Percentiles rank a stretch among this genome's conserved stretches.
These are phyloP conservation scores for Leccinum uliginosum DNA, from an alignment of 768 basidiomycete genomes.

Conservation along the genomic window DNA sequence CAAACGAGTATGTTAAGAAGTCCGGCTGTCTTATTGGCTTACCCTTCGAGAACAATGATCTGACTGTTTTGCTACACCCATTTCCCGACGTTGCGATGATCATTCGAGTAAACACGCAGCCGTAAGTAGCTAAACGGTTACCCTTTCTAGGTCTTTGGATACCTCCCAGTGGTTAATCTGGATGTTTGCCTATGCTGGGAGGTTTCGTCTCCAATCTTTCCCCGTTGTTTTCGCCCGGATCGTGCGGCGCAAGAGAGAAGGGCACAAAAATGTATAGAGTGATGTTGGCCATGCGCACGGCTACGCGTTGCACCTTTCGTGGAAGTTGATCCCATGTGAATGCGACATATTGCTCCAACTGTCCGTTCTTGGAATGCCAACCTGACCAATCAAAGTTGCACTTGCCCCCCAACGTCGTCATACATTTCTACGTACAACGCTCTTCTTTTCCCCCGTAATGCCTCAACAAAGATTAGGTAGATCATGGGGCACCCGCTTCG, in stretches of 20 bases:
- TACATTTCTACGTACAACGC: slow-evolving; percentile 20
- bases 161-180: slow-evolving; percentile 6
- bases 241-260: slow-evolving; percentile 27
- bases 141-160: slow-evolving; percentile 13
- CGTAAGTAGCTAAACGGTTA: slow-evolving; percentile 18
- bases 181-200: slow-evolving; percentile 8
- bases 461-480: slow-evolving; percentile 42
- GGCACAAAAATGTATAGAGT: slow-evolving; percentile 23
- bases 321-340: slow-evolving; percentile 23
- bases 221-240: slow-evolving; percentile 23
- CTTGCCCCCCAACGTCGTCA: slow-evolving; percentile 3
- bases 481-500: slow-evolving; percentile 72
- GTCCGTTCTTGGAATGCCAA: slow-evolving; percentile 19
- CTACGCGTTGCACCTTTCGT: slow-evolving; percentile 16
- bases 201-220: slow-evolving; percentile 14
- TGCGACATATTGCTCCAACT: slow-evolving; percentile 16
- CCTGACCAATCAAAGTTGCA: slow-evolving; percentile 12
- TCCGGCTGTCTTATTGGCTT: slow-evolving; percentile 16
- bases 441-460: slow-evolving; percentile 32
- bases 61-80: slow-evolving; percentile 11
- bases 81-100: slow-evolving; percentile 6
- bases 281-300: slow-evolving; percentile 10
- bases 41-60: slow-evolving; percentile 11
- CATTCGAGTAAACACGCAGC: slow-evolving; percentile 2
- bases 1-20: slow-evolving; percentile 20